Conservation (phyloP, 2,329 filamentous ascomycete genomes). For the Cadophora luteo-olivacea region DNA sequence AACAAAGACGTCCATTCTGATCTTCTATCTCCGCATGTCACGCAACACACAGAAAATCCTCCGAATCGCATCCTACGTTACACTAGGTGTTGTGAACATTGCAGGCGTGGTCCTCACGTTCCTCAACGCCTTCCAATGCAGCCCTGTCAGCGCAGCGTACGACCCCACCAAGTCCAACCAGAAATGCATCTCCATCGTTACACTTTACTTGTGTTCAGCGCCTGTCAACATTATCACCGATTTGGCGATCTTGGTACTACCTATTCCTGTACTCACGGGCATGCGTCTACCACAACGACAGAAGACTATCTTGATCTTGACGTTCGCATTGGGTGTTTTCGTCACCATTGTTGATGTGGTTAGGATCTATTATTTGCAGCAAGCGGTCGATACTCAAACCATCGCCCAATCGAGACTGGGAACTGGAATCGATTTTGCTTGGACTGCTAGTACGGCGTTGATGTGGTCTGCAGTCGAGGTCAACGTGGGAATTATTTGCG, state of each 20-base stretch:
- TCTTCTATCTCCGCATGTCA: conserved; percentile 87
- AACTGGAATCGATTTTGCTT: conserved; percentile 61
- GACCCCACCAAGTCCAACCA: conserved; percentile 43
- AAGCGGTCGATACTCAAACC: conserved; percentile 34
- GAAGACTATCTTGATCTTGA: conserved; percentile 85
- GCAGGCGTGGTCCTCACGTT: conserved; percentile 82
- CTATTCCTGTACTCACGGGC: conserved; percentile 84
- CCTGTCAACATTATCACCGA: conserved; percentile 94
- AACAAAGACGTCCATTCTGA: conserved; percentile 89
- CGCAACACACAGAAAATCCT: conserved; percentile 79
- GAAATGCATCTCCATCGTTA: conserved; percentile 60
- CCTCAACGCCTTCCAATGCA: conserved; percentile 87
- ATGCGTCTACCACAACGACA: conserved; percentile 87
- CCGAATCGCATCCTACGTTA: conserved; percentile 81
- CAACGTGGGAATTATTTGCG: conserved; percentile 87
- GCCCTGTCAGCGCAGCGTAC: conserved; percentile 76
- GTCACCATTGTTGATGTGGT: conserved; percentile 88
- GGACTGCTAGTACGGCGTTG: conserved; percentile 82
- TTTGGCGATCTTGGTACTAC: conserved; percentile 83
- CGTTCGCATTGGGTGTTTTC: conserved; percentile 87
- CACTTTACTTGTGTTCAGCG: conserved; percentile 75
- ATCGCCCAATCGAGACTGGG: conserved; percentile 47
- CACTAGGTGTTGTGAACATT: conserved; percentile 77
- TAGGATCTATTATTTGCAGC: conserved; percentile 87
- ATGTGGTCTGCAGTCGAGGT: conserved; percentile 97